Conservation (phyloP, 768 basidiomycete species). For the Tubosaeta sp. region DNA sequence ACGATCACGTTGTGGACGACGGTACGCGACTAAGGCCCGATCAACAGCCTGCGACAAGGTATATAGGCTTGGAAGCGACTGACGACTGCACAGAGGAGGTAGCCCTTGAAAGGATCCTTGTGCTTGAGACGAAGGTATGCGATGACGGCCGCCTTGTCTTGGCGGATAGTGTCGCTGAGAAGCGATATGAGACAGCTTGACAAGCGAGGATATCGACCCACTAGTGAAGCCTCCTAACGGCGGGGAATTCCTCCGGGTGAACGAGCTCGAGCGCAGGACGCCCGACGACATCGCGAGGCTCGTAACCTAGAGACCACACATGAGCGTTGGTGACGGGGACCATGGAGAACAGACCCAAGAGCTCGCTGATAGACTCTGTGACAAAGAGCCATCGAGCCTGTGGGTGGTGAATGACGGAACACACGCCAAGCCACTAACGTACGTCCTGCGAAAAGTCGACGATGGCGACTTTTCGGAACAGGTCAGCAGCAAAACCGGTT, state of each 20-base stretch:
- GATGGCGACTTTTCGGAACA: slow-evolving; percentile 56
- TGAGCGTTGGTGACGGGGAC: background rate
- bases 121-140: slow-evolving; percentile 77
- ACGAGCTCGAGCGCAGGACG: slow-evolving; percentile 69
- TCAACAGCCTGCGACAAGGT: background rate
- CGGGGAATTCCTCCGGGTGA: slow-evolving; percentile 73
- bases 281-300: slow-evolving; percentile 68
- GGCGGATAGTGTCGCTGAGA: slow-evolving; percentile 64
- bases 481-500: slow-evolving; percentile 7
- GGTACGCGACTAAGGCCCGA: slow-evolving; percentile 46
- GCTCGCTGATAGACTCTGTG: slow-evolving; percentile 61
- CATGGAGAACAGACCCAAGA: slow-evolving; percentile 44
- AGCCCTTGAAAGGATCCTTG: slow-evolving; percentile 74
- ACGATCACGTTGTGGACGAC: slow-evolving; percentile 71
- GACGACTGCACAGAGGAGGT: slow-evolving; percentile 70
- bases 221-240: slow-evolving; percentile 70
- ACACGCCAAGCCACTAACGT: slow-evolving; percentile 10
- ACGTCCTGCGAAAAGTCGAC: slow-evolving; percentile 79
- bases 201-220: slow-evolving; percentile 22
- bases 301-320: slow-evolving; percentile 49
- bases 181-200: background rate
- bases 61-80: slow-evolving; percentile 26
- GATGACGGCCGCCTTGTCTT: slow-evolving; percentile 77
- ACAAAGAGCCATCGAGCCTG: slow-evolving; percentile 67
- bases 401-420: slow-evolving; percentile 2